Evolutionary conservation across 805 yeast genomes (phyloP).

Genomic region (Metschnikowia hibisci): DNA sequence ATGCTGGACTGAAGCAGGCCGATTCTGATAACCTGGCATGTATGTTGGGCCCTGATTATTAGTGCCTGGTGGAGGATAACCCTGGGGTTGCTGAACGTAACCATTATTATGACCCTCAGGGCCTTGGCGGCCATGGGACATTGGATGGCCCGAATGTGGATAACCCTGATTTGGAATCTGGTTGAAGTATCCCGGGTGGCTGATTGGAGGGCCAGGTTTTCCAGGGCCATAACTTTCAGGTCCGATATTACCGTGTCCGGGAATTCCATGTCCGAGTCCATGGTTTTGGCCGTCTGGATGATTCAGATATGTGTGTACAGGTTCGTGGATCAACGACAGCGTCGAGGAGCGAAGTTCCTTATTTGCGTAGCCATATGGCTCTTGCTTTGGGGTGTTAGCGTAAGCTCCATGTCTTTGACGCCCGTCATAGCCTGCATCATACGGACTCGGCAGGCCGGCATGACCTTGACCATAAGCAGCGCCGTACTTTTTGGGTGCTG

Average conservation of each 20-base stretch:
- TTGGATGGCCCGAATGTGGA: conserved; percentile 4
- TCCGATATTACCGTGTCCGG: not conserved
- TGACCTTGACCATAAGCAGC: not conserved
- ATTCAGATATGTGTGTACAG: conserved; percentile 2
- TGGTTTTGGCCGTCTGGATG: conserved; percentile 9
- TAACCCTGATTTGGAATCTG: too few species aligned
- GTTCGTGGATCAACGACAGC: conserved; percentile 5
- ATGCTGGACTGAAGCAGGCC: too few species aligned
- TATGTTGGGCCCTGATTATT: too few species aligned
- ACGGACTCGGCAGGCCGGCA: not conserved
- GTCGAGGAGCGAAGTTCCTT: not conserved
- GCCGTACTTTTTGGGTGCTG: not conserved
- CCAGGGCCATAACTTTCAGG: too few species aligned
- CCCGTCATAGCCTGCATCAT: not conserved
- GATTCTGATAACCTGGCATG: too few species aligned
- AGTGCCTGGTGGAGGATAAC: not conserved
- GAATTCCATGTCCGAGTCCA: conserved; percentile 3
- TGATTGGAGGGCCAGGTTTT: too few species aligned
- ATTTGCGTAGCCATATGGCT: not conserved
- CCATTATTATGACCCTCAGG: not conserved
- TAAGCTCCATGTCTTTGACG: not conserved
- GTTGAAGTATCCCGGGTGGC: too few species aligned
- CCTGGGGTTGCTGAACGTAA: not conserved
- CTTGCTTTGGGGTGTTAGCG: not conserved
- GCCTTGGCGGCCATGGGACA: conserved; percentile 5